These are phyloP conservation scores for Talaromyces sp. DNA, from an alignment of 2,329 filamentous ascomycete genomes.

Conservation along the genomic window DNA sequence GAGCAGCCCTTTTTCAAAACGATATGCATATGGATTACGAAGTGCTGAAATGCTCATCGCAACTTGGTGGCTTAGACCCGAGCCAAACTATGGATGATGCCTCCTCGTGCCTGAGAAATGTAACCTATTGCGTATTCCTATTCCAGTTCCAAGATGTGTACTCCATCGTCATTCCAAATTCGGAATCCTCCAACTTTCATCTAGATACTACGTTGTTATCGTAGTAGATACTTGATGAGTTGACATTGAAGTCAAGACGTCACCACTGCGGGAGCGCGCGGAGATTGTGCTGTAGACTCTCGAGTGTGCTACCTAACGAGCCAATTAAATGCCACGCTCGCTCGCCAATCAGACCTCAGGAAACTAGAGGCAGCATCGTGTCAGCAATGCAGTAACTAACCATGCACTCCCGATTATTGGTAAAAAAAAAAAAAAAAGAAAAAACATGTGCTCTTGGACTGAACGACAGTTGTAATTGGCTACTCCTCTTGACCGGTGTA, in stretches of 20 bases:
- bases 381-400: background rate
- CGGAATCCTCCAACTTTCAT: background rate
- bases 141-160: background rate
- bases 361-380: background rate
- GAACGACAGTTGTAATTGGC: background rate
- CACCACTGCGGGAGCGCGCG: background rate
- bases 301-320: background rate
- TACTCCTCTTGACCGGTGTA: background rate
- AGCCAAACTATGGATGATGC: background rate
- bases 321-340: background rate
- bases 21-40: background rate
- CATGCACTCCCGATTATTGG: background rate
- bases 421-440: background rate
- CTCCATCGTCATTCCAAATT: background rate
- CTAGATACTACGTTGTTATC: no score
- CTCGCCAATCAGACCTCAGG: background rate
- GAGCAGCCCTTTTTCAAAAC: background rate
- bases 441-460: background rate
- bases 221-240: no score
- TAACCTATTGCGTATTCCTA: background rate
- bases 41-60: background rate
- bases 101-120: background rate
- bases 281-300: background rate
- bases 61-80: background rate
- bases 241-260: background rate